Evolutionary conservation across 352 stramenopile genomes (phyloP).

Genomic region (Globisporangium paroecandrum): DNA sequence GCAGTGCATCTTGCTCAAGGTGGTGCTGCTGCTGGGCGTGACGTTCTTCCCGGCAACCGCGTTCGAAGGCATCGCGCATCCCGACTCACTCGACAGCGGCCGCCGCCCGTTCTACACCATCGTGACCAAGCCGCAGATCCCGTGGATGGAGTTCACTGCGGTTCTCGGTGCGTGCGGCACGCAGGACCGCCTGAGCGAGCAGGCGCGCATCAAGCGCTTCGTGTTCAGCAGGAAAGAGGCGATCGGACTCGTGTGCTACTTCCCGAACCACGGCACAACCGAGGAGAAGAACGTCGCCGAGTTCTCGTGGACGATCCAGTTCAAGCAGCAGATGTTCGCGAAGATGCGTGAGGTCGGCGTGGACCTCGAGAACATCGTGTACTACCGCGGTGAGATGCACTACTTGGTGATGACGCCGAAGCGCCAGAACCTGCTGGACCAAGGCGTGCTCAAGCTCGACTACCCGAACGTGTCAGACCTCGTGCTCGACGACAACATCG

Average conservation of each 20-base stretch:
- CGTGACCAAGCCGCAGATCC: conserved; percentile 69
- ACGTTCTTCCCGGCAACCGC: conserved; percentile 59
- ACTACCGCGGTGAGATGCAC: conserved; percentile 84
- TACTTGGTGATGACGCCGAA: conserved; percentile 86
- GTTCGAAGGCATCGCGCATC: conserved; percentile 54
- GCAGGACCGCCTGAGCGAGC: conserved; percentile 60
- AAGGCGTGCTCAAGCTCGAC: conserved; percentile 69
- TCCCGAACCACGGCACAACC: conserved; percentile 63
- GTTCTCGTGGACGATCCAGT: conserved; percentile 86
- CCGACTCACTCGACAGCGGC: conserved; percentile 49
- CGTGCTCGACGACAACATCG: conserved; percentile 66
- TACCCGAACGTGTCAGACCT: conserved; percentile 59
- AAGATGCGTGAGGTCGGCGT: conserved; percentile 71
- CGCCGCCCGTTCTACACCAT: conserved; percentile 70
- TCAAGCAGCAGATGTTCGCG: conserved; percentile 82
- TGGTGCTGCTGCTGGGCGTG: conserved; percentile 68
- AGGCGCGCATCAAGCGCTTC: conserved; percentile 72
- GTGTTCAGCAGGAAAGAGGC: conserved; percentile 80
- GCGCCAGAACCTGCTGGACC: conserved; percentile 68
- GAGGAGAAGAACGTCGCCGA: conserved; percentile 77
- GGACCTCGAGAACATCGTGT: conserved; percentile 83
- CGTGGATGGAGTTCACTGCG: conserved; percentile 74
- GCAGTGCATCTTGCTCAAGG: conserved; percentile 82
- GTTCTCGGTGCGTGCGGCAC: conserved; percentile 64
- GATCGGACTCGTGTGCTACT: conserved; percentile 81